phyloP scores from a whole-genome alignment of 2,329 filamentous ascomycete genomes.

The Ophiosphaerella herpotricha region DNA sequence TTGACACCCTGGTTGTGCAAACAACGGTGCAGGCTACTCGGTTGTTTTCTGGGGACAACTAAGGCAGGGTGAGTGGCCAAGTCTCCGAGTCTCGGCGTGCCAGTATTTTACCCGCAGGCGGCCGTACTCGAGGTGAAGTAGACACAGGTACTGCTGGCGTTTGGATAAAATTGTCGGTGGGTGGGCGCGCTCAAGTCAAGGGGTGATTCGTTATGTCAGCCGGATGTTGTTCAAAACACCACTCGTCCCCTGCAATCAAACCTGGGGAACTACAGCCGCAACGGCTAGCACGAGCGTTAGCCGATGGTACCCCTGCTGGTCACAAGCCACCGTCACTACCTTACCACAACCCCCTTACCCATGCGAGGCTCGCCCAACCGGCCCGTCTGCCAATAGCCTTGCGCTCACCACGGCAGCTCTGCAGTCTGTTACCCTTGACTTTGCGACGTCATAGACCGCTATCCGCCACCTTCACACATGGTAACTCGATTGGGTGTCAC shows the following conservation, averaged over 20 bases:
- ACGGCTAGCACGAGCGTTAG: slow-evolving; percentile 5
- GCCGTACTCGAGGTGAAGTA: too few species aligned
- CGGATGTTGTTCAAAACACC: neutral
- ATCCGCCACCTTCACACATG: neutral
- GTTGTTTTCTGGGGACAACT: too few species aligned
- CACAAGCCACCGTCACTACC: slow-evolving; percentile 24
- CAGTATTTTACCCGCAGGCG: too few species aligned
- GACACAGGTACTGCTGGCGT: too few species aligned
- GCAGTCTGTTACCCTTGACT: slow-evolving; percentile 5
- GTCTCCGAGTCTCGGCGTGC: too few species aligned
- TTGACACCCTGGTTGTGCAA: slow-evolving; percentile 5
- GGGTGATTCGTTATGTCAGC: slow-evolving; percentile 1
- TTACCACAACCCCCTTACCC: slow-evolving; percentile 3
- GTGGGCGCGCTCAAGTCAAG: too few species aligned
- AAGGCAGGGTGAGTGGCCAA: too few species aligned
- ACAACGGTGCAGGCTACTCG: neutral
- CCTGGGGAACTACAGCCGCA: neutral
- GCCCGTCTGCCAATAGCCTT: slow-evolving; percentile 15
- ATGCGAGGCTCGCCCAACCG: slow-evolving; percentile 10
- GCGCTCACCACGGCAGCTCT: slow-evolving; percentile 3
- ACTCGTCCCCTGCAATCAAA: slow-evolving; percentile 6
- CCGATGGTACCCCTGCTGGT: slow-evolving; percentile 14
- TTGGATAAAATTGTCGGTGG: too few species aligned
- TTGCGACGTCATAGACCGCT: slow-evolving; percentile 7
- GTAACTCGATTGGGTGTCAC: neutral